These are phyloP conservation scores for Xylaria sp. DNA, from an alignment of 2,329 filamentous ascomycete species.

Conservation along the genomic window DNA sequence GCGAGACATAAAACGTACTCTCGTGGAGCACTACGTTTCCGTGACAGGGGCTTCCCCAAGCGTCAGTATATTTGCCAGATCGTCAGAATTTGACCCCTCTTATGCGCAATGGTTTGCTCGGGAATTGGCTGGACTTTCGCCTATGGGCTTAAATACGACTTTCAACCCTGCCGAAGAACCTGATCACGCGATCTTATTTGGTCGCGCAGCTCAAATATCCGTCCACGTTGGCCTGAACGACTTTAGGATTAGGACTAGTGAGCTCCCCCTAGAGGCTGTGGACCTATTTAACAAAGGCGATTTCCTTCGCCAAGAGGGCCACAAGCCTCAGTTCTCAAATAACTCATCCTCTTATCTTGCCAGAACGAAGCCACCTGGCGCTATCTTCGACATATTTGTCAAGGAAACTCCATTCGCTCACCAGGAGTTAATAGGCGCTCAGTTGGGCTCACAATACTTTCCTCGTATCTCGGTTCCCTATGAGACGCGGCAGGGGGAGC, in stretches of 20 bases:
- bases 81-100: neutral
- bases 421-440: conserved; percentile 7
- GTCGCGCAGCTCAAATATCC: neutral
- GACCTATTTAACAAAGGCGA: conserved; percentile 4
- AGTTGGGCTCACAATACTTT: conserved; percentile 1
- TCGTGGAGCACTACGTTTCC: neutral
- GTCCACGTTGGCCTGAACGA: neutral
- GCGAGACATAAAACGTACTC: neutral
- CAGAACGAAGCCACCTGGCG: neutral
- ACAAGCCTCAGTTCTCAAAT: conserved; percentile 2
- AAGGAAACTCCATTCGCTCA: conserved; percentile 2
- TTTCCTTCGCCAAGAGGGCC: neutral
- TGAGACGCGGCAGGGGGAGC: conserved; percentile 4
- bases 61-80: neutral
- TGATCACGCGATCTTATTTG: neutral
- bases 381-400: conserved; percentile 9
- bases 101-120: neutral
- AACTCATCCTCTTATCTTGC: conserved; percentile 18
- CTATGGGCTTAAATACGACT: neutral
- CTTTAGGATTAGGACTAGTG: neutral
- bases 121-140: neutral
- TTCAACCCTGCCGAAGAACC: neutral
- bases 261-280: neutral
- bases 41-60: neutral
- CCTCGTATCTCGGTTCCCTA: conserved; percentile 8